These are phyloP conservation scores for Mycena amicta DNA, from an alignment of 768 basidiomycete species.

Conservation along the genomic window DNA sequence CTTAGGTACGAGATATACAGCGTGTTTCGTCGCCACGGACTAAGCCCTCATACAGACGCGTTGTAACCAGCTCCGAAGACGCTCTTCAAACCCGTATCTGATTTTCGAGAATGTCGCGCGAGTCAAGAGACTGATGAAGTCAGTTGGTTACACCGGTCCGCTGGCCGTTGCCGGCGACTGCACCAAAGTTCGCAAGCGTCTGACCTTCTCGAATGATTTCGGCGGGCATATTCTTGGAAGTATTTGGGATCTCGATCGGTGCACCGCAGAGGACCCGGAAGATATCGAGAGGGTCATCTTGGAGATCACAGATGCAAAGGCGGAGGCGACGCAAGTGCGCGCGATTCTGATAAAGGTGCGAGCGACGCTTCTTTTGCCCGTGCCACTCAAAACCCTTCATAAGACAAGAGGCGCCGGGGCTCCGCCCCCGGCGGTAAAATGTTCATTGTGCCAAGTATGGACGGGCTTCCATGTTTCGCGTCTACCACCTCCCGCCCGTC, in stretches of 20 bases:
- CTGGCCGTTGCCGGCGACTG: constrained; percentile 28
- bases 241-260: constrained; percentile 20
- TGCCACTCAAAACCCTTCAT: too few species aligned
- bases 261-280: constrained; percentile 23
- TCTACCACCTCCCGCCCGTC: too few species aligned
- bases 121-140: constrained; percentile 25
- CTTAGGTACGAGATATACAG: not conserved
- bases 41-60: not conserved
- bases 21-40: not conserved
- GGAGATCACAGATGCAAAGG: constrained; percentile 18
- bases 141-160: constrained; percentile 23
- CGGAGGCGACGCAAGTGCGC: constrained; percentile 26
- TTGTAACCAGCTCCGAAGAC: constrained; percentile 24
- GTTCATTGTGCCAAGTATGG: too few species aligned
- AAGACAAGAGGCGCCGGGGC: too few species aligned
- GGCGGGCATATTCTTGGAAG: constrained; percentile 30
- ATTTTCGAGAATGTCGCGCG: constrained; percentile 31
- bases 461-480: too few species aligned
- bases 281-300: constrained; percentile 29
- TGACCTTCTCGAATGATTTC: constrained; percentile 28
- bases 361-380: too few species aligned
- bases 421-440: too few species aligned
- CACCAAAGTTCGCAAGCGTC: constrained; percentile 27
- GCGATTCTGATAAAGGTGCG: constrained; percentile 29
- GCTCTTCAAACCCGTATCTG: constrained; percentile 27